Base-by-base conservation (phyloP, 1,284 basidiomycete genomes). In the Rhodotorula sp. region DNA sequence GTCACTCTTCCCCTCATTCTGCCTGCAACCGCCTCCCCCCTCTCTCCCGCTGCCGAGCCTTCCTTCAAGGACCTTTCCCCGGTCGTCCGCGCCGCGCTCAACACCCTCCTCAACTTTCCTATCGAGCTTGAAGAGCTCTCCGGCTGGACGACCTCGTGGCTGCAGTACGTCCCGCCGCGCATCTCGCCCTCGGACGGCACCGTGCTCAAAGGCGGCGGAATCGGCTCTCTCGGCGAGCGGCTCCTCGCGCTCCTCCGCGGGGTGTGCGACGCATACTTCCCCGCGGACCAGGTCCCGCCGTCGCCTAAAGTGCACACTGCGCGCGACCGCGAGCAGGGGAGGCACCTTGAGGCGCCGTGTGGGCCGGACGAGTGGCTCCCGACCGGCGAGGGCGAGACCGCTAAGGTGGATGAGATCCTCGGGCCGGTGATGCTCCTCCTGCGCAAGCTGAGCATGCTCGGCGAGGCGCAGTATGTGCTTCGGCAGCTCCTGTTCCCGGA, bases 361-460 rank as follows among this genome's bases (percentile, higher is more conserved):
- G 50, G 44, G 58, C 75, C 75, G 17, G 75, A 76, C 61, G 75
- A 76, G 55, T 66, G 73, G 59, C 54, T 76, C 29, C 58, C 66
- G 39, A 48, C 60, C 56, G 81, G 78, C 1, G 53, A 82, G 29
- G 82, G 86, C 25, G 80, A 67, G 41, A 62, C 66, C 44, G 64
- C 19, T 22, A 70, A 65, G 64, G 61, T 94, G 48, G 93, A 96
- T 77, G 92, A 95, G 66, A 80, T 89, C 0, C 82, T 94, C 36
- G 85, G 88, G 3, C 93, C 93, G 1, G 83, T 94, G 22, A 84
- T 90, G 21, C 82, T 92, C 21, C 85, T 96, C 34, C 81, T 94
- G 59, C 87, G 88, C 3, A 87, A 89, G 69, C 81, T 91, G 36
- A 90, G 88, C 74, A 80, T 84, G 34, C 88, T 85, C 3, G 88